phyloP scores from a whole-genome alignment of 306 rosid species.

The Calophaca sinica region DNA sequence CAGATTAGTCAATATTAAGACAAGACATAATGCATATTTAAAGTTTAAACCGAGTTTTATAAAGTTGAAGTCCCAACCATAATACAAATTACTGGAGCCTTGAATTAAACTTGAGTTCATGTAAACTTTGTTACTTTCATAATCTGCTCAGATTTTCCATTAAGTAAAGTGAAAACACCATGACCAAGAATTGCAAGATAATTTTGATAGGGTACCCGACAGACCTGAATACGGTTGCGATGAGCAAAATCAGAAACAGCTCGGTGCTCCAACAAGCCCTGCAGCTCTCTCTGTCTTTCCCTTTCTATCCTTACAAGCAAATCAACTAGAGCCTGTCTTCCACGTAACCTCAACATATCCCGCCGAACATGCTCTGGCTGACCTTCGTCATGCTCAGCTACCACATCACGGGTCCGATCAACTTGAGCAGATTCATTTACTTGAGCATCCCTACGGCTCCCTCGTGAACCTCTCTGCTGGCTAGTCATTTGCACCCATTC shows the following conservation, averaged over 20 bases:
- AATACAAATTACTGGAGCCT: conserved; percentile 5
- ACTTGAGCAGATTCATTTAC: conserved; percentile 63
- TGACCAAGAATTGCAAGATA: conserved; percentile 36
- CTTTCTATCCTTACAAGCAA: conserved; percentile 91
- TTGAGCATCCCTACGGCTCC: conserved; percentile 78
- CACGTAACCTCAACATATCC: conserved; percentile 89
- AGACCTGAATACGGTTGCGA: conserved; percentile 98
- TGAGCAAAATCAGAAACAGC: conserved; percentile 99
- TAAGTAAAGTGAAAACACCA: not conserved
- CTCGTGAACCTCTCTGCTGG: conserved; percentile 94
- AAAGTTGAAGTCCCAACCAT: not conserved
- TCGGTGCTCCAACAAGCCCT: conserved; percentile 92
- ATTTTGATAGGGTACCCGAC: conserved; percentile 48
- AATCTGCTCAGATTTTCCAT: conserved; percentile 22
- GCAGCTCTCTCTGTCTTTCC: conserved; percentile 95
- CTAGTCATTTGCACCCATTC: conserved; percentile 99
- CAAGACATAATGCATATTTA: conserved; percentile 5
- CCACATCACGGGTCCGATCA: conserved; percentile 61
- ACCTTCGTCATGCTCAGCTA: conserved; percentile 77
- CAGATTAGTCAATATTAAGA: conserved; percentile 34
- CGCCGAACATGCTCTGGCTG: conserved; percentile 92
- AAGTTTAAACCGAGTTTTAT: conserved; percentile 4
- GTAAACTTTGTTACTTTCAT: conserved; percentile 6
- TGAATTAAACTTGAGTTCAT: conserved; percentile 36
- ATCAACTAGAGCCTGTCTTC: conserved; percentile 95